Conservation (phyloP, 2,329 filamentous ascomycete genomes). For the Aspergillus spinulosporus region DNA sequence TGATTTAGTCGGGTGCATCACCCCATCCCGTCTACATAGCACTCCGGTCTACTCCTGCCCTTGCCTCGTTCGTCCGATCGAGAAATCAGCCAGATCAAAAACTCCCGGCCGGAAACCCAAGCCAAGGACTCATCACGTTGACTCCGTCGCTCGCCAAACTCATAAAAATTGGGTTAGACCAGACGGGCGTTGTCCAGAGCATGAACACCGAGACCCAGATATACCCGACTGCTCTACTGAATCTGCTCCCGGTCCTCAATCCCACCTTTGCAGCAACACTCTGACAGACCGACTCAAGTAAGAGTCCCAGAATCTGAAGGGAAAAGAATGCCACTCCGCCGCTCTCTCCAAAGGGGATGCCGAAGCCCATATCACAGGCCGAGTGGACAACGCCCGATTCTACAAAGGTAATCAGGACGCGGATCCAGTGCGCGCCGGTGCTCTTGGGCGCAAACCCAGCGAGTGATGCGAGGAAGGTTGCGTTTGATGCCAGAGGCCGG, state of each 20-base stretch:
- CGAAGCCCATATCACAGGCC: conserved; percentile 23
- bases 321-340: conserved; percentile 22
- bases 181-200: conserved; percentile 20
- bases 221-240: conserved; percentile 15
- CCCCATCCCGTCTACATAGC: too few relatives aligned
- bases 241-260: neutral
- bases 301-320: conserved; percentile 21
- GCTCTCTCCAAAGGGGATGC: conserved; percentile 13
- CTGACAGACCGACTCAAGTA: conserved; percentile 4
- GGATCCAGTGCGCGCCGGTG: conserved; percentile 5
- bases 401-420: conserved; percentile 18
- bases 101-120: conserved; percentile 2
- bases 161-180: conserved; percentile 23
- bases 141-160: conserved; percentile 18
- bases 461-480: conserved; percentile 17
- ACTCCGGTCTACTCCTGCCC: too few relatives aligned
- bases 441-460: conserved; percentile 11
- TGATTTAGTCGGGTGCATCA: too few relatives aligned
- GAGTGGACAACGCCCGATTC: conserved; percentile 22
- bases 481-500: conserved; percentile 15
- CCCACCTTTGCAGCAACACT: neutral
- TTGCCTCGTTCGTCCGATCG: too few relatives aligned
- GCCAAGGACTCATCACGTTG: conserved; percentile 20
- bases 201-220: conserved; percentile 22
- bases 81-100: neutral